Conservation (phyloP, 2,329 filamentous ascomycete genomes). For the Tolypocladium guangdongense region DNA sequence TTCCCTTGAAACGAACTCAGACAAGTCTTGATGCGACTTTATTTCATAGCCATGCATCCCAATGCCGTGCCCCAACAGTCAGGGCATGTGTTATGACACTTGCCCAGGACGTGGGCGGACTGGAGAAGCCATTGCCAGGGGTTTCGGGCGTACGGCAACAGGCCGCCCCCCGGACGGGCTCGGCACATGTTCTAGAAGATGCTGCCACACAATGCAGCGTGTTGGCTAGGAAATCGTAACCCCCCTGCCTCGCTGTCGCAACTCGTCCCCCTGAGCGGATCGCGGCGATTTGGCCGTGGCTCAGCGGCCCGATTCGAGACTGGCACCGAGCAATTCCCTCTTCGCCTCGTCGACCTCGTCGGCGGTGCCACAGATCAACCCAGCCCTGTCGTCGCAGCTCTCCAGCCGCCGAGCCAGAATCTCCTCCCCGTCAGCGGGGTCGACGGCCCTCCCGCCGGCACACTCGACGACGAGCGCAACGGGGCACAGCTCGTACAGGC, state of each 20-base stretch:
- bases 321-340: not conserved
- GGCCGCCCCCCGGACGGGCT: not conserved
- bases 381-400: slow-evolving; percentile 37
- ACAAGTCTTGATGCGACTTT: no score
- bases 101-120: not conserved
- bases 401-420: slow-evolving; percentile 28
- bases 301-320: not conserved
- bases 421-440: slow-evolving; percentile 29
- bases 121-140: not conserved
- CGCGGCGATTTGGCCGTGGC: not conserved
- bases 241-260: not conserved
- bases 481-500: slow-evolving; percentile 48
- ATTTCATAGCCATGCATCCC: no score
- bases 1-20: not conserved
- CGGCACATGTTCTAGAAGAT: no score
- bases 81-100: no score
- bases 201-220: not conserved
- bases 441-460: slow-evolving; percentile 44
- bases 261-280: not conserved
- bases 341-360: slow-evolving; percentile 34
- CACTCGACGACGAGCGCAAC: slow-evolving; percentile 51
- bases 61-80: no score
- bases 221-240: not conserved
- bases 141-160: not conserved
- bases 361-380: slow-evolving; percentile 37